Evolutionary conservation across 805 yeast species (phyloP).

Genomic region (Starmera caribaea): DNA sequence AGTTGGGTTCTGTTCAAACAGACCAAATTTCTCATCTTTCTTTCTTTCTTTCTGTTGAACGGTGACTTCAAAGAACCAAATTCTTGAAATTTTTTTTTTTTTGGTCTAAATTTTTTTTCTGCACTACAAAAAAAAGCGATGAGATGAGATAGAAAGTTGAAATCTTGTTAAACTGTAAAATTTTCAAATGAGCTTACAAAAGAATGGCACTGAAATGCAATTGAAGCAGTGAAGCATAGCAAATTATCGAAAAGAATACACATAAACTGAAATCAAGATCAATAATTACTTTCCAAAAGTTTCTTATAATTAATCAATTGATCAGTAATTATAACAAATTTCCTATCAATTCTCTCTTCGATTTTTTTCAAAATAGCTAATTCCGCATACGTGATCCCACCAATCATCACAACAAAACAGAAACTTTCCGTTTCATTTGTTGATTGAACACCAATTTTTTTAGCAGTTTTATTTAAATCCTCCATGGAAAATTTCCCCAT

Average conservation of each 20-base stretch:
- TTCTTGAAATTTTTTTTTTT: no score
- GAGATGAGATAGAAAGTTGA: no score
- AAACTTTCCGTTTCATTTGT: conserved; percentile 12
- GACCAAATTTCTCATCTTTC: conserved; percentile 36
- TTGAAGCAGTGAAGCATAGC: background rate
- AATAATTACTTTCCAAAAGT: conserved; percentile 18
- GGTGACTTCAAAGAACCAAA: background rate
- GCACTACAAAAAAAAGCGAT: no score
- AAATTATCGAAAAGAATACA: background rate
- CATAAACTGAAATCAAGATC: background rate
- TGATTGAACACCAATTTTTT: conserved; percentile 10
- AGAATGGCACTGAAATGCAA: no score
- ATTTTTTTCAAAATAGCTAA: conserved; percentile 59
- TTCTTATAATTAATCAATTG: conserved; percentile 35
- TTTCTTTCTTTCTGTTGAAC: background rate
- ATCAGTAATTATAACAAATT: conserved; percentile 34
- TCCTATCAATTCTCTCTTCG: conserved; percentile 32
- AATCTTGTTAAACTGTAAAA: no score
- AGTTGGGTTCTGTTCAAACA: conserved; percentile 47
- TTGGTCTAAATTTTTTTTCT: no score
- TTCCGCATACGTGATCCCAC: conserved; percentile 85
- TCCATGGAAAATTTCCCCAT: conserved; percentile 27
- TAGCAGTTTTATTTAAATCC: conserved; percentile 6
- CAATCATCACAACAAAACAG: conserved; percentile 50
- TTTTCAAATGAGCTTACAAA: no score